Conservation (phyloP, 768 basidiomycete genomes). For the Xanthoconium purpureum region DNA sequence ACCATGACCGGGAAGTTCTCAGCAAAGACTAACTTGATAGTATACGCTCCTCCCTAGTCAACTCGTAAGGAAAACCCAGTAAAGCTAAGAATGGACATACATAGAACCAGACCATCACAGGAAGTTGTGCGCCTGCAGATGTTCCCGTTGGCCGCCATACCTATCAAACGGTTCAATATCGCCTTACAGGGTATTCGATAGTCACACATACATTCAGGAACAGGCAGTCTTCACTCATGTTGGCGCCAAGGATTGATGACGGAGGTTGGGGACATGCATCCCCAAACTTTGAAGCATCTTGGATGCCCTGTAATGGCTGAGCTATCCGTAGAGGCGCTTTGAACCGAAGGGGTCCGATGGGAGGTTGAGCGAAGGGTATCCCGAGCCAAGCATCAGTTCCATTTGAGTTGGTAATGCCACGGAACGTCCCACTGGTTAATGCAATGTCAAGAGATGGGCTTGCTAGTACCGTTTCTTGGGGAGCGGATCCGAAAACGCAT, state of each 20-base stretch:
- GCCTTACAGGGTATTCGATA: not conserved
- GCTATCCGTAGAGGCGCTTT: constrained; percentile 48
- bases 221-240: constrained; percentile 53
- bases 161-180: not conserved
- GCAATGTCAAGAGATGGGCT: constrained; percentile 30
- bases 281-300: constrained; percentile 48
- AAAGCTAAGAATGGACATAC: not conserved
- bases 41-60: constrained; percentile 15
- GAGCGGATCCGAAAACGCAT: no score
- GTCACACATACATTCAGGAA: constrained; percentile 40
- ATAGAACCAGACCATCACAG: constrained; percentile 22
- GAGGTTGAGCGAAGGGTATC: constrained; percentile 57
- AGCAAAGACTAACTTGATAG: constrained; percentile 1
- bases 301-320: constrained; percentile 27
- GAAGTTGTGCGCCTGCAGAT: constrained; percentile 1
- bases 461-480: not conserved
- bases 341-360: constrained; percentile 54
- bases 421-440: constrained; percentile 45
- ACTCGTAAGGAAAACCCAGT: not conserved
- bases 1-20: not conserved
- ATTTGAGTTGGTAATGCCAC: constrained; percentile 40
- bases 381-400: constrained; percentile 58
- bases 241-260: constrained; percentile 36
- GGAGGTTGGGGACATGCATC: constrained; percentile 54
- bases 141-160: constrained; percentile 19